A percentile compares a stretch with the other conserved stretches of the same genome.
Evolutionary conservation across 345 rosid genomes (phyloP).

Genomic region (Moringa oleifera): DNA sequence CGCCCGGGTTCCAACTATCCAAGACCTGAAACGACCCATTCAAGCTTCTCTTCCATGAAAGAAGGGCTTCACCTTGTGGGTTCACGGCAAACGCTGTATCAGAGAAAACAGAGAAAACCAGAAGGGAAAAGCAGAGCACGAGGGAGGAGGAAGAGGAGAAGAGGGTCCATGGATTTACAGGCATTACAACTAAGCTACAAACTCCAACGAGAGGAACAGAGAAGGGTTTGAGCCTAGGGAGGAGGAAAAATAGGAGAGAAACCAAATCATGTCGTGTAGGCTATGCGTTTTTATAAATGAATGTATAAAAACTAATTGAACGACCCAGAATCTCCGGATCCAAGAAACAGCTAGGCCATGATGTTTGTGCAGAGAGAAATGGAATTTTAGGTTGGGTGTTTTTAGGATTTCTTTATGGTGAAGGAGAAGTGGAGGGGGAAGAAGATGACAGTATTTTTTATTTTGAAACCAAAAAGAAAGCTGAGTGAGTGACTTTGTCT

Average conservation of each 20-base stretch:
- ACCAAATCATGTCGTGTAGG: conserved; percentile 50
- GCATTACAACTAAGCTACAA: conserved; percentile 53
- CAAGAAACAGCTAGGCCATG: conserved; percentile 81
- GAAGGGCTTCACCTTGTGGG: conserved; percentile 54
- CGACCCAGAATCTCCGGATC: conserved; percentile 76
- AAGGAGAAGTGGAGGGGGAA: conserved; percentile 3
- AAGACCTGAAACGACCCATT: conserved; percentile 31
- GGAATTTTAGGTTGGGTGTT: conserved; percentile 36
- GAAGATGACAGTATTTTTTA: too few species aligned
- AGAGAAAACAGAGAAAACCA: conserved; percentile 15
- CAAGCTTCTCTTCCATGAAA: conserved; percentile 48
- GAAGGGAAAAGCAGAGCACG: conserved; percentile 14
- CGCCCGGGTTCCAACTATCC: conserved; percentile 28
- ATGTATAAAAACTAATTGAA: conserved; percentile 21
- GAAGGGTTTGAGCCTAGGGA: conserved; percentile 36
- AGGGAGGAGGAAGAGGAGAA: conserved; percentile 7
- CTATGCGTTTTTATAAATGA: conserved; percentile 11
- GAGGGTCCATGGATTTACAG: conserved; percentile 52
- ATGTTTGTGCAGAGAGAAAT: conserved; percentile 41
- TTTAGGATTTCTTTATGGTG: conserved; percentile 25
- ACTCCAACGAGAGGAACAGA: conserved; percentile 35
- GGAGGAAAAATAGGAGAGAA: conserved; percentile 26
- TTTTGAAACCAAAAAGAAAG: conserved; percentile 24
- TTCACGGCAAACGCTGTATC: conserved; percentile 28
- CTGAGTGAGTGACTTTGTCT: too few species aligned